A percentile compares a stretch with the other conserved stretches of the same genome.
phyloP scores from a whole-genome alignment of 169 alveolate genomes.

The Plasmodium vivax region DNA sequence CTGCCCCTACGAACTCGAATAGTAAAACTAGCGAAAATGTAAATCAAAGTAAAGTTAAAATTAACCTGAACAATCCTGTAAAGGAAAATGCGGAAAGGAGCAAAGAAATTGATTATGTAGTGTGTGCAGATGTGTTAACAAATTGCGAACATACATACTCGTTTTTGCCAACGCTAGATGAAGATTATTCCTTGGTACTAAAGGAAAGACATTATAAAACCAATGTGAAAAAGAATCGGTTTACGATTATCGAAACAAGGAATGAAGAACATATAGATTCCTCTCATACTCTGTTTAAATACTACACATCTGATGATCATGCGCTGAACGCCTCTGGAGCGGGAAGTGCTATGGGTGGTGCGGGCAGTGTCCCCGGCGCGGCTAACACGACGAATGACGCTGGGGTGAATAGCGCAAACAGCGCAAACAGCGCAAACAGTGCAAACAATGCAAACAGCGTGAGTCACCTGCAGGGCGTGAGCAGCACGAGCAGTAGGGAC shows the following conservation, averaged over 20 bases:
- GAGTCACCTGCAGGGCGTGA: neutral
- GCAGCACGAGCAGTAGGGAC: neutral
- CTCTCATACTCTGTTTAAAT: constrained; percentile 63
- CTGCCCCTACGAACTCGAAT: constrained; percentile 3
- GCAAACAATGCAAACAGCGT: neutral
- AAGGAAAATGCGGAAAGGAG: constrained; percentile 18
- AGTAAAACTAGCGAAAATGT: constrained; percentile 16
- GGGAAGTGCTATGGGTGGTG: neutral
- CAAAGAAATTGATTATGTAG: constrained; percentile 62
- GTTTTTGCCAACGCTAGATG: constrained; percentile 61
- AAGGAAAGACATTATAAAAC: constrained; percentile 71
- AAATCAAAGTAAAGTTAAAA: constrained; percentile 33
- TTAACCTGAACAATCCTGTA: constrained; percentile 19
- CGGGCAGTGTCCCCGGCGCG: neutral
- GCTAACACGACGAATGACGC: neutral
- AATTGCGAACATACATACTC: constrained; percentile 55
- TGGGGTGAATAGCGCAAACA: neutral
- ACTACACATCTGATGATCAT: constrained; percentile 41
- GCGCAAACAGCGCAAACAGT: no score
- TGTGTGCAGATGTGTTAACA: constrained; percentile 57
- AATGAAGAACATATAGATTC: constrained; percentile 72
- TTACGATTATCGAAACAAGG: constrained; percentile 69
- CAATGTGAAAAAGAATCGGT: constrained; percentile 63
- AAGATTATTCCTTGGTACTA: constrained; percentile 66
- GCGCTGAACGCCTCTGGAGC: neutral